Evolutionary conservation across 495 filamentous ascomycete genomes (phyloP), one percentile per base, ranked within the genome.

Genomic region (Penicillium paradoxum): DNA sequence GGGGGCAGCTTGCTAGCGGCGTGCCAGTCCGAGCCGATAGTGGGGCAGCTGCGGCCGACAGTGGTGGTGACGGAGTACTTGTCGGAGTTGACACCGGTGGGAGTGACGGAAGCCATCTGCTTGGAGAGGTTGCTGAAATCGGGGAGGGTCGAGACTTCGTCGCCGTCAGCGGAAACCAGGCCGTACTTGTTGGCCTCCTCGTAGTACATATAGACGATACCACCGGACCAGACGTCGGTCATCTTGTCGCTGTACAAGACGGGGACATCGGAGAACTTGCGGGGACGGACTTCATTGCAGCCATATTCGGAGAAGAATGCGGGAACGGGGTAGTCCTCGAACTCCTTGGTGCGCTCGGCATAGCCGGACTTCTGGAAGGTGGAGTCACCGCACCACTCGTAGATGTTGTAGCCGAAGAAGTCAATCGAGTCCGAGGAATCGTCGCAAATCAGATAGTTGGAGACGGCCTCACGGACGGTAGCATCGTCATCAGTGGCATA

Each of bases 351-450:
- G 59, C 91, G 84, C 18, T 81, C 81, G 54, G 86, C 72, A 72
- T 89, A 98, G 13, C 89, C 88, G 1, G 93, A 97, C 29, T 69
- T 54, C 34, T 72, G 63, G 66, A 83, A 92, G 56, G 77, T 79
- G 57, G 86, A 92, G 36, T 90, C 69, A 54, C 95, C 95, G 70
- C 93, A 98, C 92, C 92, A 98, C 49, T 90, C 91, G 77, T 97
- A 97, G 77, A 97, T 96, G 76, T 98, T 98, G 84, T 97, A 97
- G 49, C 93, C 95, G 88, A 91, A 97, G 78, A 91, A 96, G 72
- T 97, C 95, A 55, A 97, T 95, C 46, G 83, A 77, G 36, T 81
- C 77, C 0, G 67, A 68, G 39, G 75, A 50, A 43, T 85, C 71
- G 57, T 90, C 90, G 66, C 93, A 98, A 78, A 95, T 87, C 74